phyloP scores from a whole-genome alignment of 257 asterid species.

The Scutellaria baicalensis region DNA sequence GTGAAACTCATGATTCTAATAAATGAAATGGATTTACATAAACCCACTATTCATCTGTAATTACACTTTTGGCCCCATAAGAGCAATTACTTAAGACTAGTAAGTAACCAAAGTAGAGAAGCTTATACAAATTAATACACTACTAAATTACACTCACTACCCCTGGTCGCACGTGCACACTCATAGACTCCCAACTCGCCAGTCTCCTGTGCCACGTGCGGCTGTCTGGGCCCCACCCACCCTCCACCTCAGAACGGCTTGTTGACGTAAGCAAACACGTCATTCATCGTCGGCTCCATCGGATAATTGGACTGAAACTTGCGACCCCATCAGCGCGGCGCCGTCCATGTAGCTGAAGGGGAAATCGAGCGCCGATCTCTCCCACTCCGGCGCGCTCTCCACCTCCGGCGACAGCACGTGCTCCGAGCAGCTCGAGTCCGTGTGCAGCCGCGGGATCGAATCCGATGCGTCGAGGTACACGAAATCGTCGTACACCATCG shows the following conservation, averaged over 20 bases:
- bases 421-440: conserved; percentile 82
- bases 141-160: neutral
- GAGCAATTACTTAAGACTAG: neutral
- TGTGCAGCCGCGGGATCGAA: conserved; percentile 64
- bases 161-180: conserved; percentile 43
- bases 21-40: conserved; percentile 8
- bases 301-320: conserved; percentile 34
- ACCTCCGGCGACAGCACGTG: conserved; percentile 87
- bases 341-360: conserved; percentile 53
- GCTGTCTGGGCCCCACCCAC: conserved; percentile 6
- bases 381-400: conserved; percentile 80
- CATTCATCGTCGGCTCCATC: conserved; percentile 60
- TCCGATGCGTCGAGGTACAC: conserved; percentile 58
- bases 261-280: conserved; percentile 44
- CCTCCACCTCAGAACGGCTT: conserved; percentile 50
- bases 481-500: conserved; percentile 44
- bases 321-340: conserved; percentile 29
- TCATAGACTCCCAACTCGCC: conserved; percentile 29
- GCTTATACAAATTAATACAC: neutral
- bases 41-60: conserved; percentile 1
- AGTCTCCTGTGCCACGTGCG: conserved; percentile 48
- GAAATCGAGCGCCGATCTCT: conserved; percentile 34
- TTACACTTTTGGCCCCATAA: conserved; percentile 12
- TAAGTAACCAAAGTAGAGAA: neutral
- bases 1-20: neutral